phyloP scores from a whole-genome alignment of 129 eudicot genomes.

The Heracleum sosnowskyi region DNA sequence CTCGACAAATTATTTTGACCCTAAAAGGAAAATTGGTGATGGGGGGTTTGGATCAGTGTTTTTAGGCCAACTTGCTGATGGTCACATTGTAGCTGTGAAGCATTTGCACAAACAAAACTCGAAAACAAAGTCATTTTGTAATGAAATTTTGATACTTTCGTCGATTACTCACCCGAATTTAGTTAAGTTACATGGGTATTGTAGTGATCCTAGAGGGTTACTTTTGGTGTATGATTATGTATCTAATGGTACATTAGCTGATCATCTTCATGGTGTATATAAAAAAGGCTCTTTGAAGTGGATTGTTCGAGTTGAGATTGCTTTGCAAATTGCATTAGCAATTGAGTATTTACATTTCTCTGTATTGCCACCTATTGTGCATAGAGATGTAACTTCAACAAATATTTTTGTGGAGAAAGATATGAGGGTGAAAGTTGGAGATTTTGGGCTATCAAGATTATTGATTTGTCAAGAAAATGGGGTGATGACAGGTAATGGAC shows the following conservation, averaged over 20 bases:
- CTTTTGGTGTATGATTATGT: constrained; percentile 71
- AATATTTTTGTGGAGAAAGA: constrained; percentile 73
- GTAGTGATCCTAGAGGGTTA: constrained; percentile 81
- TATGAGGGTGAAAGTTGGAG: constrained; percentile 80
- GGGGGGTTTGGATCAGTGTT: constrained; percentile 95
- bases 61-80: constrained; percentile 52
- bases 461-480: constrained; percentile 24
- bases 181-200: constrained; percentile 81
- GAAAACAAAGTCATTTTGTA: constrained; percentile 66
- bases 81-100: constrained; percentile 63
- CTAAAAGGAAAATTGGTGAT: constrained; percentile 62
- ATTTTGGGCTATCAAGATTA: constrained; percentile 78
- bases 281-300: constrained; percentile 42
- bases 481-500: background rate
- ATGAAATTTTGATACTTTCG: constrained; percentile 72
- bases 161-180: constrained; percentile 72
- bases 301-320: constrained; percentile 60
- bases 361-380: constrained; percentile 72
- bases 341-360: constrained; percentile 74
- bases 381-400: constrained; percentile 75
- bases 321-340: constrained; percentile 65
- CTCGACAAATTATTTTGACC: constrained; percentile 71
- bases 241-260: constrained; percentile 74
- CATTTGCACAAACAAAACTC: constrained; percentile 46
- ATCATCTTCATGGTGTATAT: constrained; percentile 56